Base-by-base conservation (phyloP, 164 flowering plant genomes). In the Magnolia kwangsiensis region DNA sequence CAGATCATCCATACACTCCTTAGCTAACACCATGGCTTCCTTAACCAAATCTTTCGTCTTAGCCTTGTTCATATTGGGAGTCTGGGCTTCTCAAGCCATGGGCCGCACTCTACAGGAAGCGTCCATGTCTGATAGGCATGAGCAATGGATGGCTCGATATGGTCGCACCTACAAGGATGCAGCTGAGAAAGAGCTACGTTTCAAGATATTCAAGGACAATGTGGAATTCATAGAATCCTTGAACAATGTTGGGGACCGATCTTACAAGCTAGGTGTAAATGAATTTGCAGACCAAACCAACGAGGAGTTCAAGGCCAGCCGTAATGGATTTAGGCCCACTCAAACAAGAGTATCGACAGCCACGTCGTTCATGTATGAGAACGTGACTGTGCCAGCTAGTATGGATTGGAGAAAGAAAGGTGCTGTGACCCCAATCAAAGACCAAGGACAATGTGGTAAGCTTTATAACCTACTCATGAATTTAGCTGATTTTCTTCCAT, bases 321-420 rank as follows among this genome's bases (percentile, higher is more conserved):
- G 67, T 4, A 81, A 55, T 18, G 83, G 85, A 11, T 78, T 63
- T 20, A 78, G 74, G 67, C 65, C 63, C 19, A 19, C 51, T 7
- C 0, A 13, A 29, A 11, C 13, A 24, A 61, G 14, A 14, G 16
- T 59, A 7, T 7, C 75, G 6, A 4, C 0, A 7, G 9, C 77
- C 19, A 45, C 61, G 0, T 49, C 66, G 16, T 76, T 76, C 59
- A 69, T 9, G 67, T 76, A 76, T 21, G 74, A 69, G 61, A 70
- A 59, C 45, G 74, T 51, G 1, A 51, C 59, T 67, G 71, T 55
- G 51, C 74, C 78, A 4, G 1, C 69, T 9, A 76, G 70, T 50
- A 72, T 85, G 67, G 84, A 88, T 65, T 87, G 88, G 89, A 83
- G 83, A 23, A 55, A 69, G n/a, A 67, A 77, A 63, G 90, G 88